Evolutionary conservation across 257 asterid species (phyloP), one percentile per base, ranked within the genome.

Genomic region (Solanum peruvianum): DNA sequence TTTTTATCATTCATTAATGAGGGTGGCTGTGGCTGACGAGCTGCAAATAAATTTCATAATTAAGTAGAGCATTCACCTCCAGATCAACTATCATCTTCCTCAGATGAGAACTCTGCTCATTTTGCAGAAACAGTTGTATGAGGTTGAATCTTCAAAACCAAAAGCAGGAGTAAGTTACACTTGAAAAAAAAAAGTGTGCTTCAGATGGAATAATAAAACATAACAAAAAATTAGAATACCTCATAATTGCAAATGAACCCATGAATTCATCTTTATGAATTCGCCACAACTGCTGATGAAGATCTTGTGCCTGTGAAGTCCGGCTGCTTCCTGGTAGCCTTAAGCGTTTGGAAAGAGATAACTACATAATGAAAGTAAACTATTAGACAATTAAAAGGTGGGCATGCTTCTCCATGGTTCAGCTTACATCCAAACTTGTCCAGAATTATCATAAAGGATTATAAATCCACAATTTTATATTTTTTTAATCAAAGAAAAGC

Each of bases 71-170:
- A 56, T 87, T 93, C 86, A 97, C 99, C 99, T 94, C 97, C 84
- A 97, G 97, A 82, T 94, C 96, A 86, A 95, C 99, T 86, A 94
- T 92, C 96, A 93, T 89, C 93, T 94, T 97, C 93, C 99, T 92
- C 90, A 95, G 88, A 78, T 76, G 91, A 90, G 92, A 91, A 92
- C 94, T 93, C 87, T 88, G 91, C 77, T 94, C 98, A 89, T 90
- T 94, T 91, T 92, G 94, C 92, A 94, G 85, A 88, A 97, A 97
- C 66, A 97, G 92, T 89, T 97, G 99, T 88, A 95, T 87, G 82
- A 97, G 98, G 90, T 95, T 97, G 95, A 90, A 97, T 94, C 99
- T 97, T 89, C 90, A 90, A 45, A 87, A 31, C 31, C 85, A 87
- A 49, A 56, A 60, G n/a, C 25, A 41, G 18, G 72, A 73, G 66